Base-by-base conservation (phyloP, 2,329 filamentous ascomycete species). In the Epichloe scottii region DNA sequence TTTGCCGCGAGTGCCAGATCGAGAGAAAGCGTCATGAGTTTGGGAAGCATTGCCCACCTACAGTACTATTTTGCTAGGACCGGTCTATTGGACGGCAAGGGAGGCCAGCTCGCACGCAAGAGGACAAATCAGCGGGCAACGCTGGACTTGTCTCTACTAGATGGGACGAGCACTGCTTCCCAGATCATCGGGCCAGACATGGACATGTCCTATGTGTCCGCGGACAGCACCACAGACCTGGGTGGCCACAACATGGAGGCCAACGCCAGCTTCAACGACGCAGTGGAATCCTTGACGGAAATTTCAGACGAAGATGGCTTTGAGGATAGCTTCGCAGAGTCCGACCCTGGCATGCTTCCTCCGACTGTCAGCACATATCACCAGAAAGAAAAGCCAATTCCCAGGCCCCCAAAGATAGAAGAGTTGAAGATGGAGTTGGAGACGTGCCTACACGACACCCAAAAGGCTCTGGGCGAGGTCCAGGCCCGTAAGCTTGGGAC, bases 41-140 rank as follows among this genome's bases (percentile, higher is more conserved):
- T 98, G 55, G 93, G 93, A 50, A 96, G 90, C 68, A 98, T 98
- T 60, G 89, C 90, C 51, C 93, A 98, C 71, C 74, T 98, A 62
- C 93, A 98, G 68, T 95, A 97, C 70, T 98, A 97, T 70, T 98
- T 98, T 71, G 91, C 93, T 37, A 78, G 93, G 53, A 98, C 93
- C 0, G 93, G 93, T 5, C 71, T 98, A 56, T 71, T 98, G 48
- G 93, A 98, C 63, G 89, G 91, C 51, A 96, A 96, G 65, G 91
- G 90, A 37, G 93, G 82, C 50, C 86, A 94, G 65, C 71, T 94
- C 53, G 84, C 87, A 21, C 85, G 85, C 60, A 85, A 84, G 64
- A 83, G 78, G 62, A 77, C 82, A 57, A 74, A 74, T 55, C 78
- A 79, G 60, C 77, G 70, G 15, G 74, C 71, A 15, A 79, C 78